phyloP scores from a whole-genome alignment of 2,329 filamentous ascomycete species.

The Scedosporium boydii region DNA sequence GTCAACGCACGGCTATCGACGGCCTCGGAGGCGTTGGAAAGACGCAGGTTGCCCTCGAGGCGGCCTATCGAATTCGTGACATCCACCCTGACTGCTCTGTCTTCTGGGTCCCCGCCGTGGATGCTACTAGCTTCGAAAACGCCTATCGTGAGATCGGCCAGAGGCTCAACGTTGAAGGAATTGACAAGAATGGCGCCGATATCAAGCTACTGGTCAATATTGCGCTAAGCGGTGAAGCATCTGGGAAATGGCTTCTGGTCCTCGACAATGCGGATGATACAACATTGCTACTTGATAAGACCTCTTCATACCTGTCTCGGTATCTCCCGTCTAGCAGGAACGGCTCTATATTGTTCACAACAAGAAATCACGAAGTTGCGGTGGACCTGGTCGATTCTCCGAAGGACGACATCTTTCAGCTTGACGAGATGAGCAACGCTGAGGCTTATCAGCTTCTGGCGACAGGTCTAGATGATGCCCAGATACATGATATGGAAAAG shows the following conservation, averaged over 20 bases:
- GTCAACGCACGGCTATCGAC: constrained; percentile 16
- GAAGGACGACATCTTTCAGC: not conserved
- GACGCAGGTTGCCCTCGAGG: constrained; percentile 28
- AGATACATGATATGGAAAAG: constrained; percentile 13
- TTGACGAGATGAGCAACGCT: not conserved
- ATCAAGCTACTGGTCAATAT: constrained; percentile 24
- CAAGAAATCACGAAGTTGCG: constrained; percentile 1
- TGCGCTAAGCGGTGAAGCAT: constrained; percentile 18
- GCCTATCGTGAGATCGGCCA: constrained; percentile 23
- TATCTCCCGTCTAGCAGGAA: constrained; percentile 17
- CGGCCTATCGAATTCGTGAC: constrained; percentile 17
- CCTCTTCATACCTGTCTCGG: constrained; percentile 10
- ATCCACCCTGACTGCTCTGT: constrained; percentile 21
- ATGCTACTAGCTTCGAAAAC: constrained; percentile 20
- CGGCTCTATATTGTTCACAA: constrained; percentile 7
- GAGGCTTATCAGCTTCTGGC: constrained; percentile 16
- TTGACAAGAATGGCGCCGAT: constrained; percentile 23
- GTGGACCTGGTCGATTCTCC: constrained; percentile 14
- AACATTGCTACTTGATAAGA: constrained; percentile 16
- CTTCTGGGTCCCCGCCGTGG: constrained; percentile 28
- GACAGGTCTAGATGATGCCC: constrained; percentile 9
- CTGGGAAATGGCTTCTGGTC: constrained; percentile 28
- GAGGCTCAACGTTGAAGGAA: constrained; percentile 16
- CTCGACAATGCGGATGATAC: constrained; percentile 35
- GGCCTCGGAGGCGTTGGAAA: constrained; percentile 27